Evolutionary conservation across 257 asterid genomes (phyloP), one percentile per base, ranked within the genome.

Genomic region (Salvia miltiorrhiza): DNA sequence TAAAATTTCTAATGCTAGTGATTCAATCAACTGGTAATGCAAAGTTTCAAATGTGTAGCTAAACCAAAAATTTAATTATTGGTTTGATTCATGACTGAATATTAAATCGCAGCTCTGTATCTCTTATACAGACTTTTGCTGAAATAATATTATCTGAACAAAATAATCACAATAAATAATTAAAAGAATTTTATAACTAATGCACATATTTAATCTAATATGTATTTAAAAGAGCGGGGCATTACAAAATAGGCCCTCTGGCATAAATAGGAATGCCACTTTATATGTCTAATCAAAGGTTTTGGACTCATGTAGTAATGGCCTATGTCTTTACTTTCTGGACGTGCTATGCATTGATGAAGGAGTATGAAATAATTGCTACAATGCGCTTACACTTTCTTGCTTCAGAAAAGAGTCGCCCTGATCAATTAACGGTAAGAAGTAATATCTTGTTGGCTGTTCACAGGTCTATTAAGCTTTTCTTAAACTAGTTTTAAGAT

Each of bases 271-370:
- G 50, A 62, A 32, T 64, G 67, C 70, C 56, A 30, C 63, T 72
- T 70, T 30, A 26, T n/a, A 35, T 49, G 52, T 68, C 67, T 26
- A 37, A 66, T 53, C 70, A 71, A 90, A 93, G 97, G 87, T 90
- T 93, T 70, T 93, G 98, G 97, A 78, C 95, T 76, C 97, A 93
- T 75, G 54, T 93, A 53, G 81, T 90, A 59, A 84, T 90, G 95
- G 95, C 98, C 52, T 93, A 93, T 82, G 86, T 74, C 64, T 85
- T 93, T 70, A 86, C 97, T 53, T 71, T 90, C 72, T 93, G 98
- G 98, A 88, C 97, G 45, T 90, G 93, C 77, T 90, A 84, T 80
- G 77, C 80, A 48, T 78, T 93, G 79, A 41, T 63, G 76, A 90
- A 85, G 85, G 98, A 90, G 86, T 93, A 93, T 55, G 93, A 61